phyloP scores from a whole-genome alignment of 106 monocot species.

The Xerophyta viscosa region DNA sequence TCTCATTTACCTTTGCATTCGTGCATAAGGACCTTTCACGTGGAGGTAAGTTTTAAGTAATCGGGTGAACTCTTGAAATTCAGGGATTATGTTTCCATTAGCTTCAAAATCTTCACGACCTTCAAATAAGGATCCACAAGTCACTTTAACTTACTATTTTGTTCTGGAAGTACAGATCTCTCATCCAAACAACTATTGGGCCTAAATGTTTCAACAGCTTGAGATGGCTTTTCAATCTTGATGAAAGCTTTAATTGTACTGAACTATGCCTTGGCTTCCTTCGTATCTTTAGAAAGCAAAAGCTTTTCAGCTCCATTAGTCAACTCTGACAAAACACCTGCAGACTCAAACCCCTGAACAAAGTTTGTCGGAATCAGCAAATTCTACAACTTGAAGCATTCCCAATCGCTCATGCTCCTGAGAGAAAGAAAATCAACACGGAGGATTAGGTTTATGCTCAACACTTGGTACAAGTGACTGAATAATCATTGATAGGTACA shows the following conservation, averaged over 20 bases:
- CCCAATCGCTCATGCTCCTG: slow-evolving; percentile 67
- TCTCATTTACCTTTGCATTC: no score
- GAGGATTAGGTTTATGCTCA: no score
- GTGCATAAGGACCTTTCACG: no score
- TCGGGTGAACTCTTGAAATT: no score
- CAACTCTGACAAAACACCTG: slow-evolving; percentile 31
- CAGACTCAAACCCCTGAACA: slow-evolving; percentile 33
- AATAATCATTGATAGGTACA: not conserved
- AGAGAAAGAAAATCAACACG: no score
- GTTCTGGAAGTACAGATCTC: slow-evolving; percentile 1
- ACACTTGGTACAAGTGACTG: no score
- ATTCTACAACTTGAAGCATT: slow-evolving; percentile 24
- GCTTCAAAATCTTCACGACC: no score
- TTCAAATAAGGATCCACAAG: no score
- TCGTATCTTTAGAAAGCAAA: slow-evolving; percentile 17
- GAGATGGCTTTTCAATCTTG: slow-evolving; percentile 12
- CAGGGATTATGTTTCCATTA: no score
- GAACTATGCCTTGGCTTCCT: slow-evolving; percentile 21
- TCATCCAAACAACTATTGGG: not conserved
- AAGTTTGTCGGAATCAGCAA: slow-evolving; percentile 29
- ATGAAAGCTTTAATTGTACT: slow-evolving; percentile 17
- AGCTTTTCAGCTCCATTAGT: slow-evolving; percentile 13
- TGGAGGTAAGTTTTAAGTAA: no score
- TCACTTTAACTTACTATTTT: slow-evolving; percentile 1
- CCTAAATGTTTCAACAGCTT: not conserved